A percentile compares a stretch with the other conserved stretches of the same genome.
Conservation (phyloP, 169 alveolate genomes). For the Plasmodium relictum region DNA sequence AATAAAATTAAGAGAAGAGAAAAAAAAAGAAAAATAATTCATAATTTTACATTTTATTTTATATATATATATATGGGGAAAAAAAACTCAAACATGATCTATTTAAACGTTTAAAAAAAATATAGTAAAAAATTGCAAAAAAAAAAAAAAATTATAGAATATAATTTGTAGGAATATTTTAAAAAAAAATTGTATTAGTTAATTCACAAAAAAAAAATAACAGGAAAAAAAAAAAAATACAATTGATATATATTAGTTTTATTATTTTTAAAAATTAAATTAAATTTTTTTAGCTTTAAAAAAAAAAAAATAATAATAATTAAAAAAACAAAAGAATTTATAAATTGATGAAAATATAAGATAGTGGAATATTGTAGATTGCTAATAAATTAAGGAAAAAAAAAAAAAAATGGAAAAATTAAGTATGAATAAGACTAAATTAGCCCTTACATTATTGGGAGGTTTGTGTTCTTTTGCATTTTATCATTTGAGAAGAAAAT, state of each 20-base stretch:
- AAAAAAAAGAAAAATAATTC: no score
- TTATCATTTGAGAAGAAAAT: slow-evolving; percentile 44
- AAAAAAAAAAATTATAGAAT: neutral
- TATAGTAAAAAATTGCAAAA: neutral
- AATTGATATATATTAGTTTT: no score
- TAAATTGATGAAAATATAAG: neutral
- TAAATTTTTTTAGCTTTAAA: no score
- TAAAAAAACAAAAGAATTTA: neutral
- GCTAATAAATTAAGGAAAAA: neutral
- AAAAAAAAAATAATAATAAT: neutral
- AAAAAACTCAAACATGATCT: no score
- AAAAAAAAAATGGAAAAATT: slow-evolving; percentile 52
- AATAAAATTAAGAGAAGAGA: no score
- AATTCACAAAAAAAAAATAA: no score
- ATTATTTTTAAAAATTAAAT: no score
- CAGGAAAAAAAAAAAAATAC: no score
- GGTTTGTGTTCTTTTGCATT: slow-evolving; percentile 51
- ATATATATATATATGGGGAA: neutral
- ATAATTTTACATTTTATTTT: neutral
- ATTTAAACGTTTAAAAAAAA: neutral
- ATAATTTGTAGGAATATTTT: no score
- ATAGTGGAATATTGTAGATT: neutral
- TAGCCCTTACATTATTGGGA: slow-evolving; percentile 37
- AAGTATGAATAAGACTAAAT: slow-evolving; percentile 15
- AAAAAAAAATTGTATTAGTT: no score